Evolutionary conservation across 768 basidiomycete species (phyloP), one percentile per base, ranked within the genome.

Genomic region (Daedaleopsis nitida): DNA sequence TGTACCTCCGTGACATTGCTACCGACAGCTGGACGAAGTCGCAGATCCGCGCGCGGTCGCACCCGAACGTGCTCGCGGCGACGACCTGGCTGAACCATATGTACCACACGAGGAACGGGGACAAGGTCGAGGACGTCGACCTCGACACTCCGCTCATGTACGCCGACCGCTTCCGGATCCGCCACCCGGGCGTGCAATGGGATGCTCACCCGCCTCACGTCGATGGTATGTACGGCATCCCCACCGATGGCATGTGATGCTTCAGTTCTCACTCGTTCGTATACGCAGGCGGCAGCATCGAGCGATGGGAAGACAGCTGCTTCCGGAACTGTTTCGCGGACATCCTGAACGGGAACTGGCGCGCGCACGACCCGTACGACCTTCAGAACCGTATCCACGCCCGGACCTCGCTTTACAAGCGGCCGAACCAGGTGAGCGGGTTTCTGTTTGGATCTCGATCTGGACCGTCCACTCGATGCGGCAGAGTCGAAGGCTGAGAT

Each of bases 111-210:
- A 77, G 78, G 48, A 70, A 75, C 1, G 76, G 71, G 13, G 69
- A 68, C 32, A 69, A 67, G 19, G 68, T 74, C 21, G 80, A 84
- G 19, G 82, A 82, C 12, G 84, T 91, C 16, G 85, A 89, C 64
- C 76, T 89, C 35, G 75, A 79, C 8, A 78, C 82, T 4, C 86
- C 89, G 17, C 73, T 92, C 60, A 81, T 77, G 14, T 92, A 93
- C 63, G 88, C 87, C 0, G 89, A 92, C 70, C 78, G 88, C 37
- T 86, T 90, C 72, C 83, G 88, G 37, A 91, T 92, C 62, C 79
- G 91, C 55, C 84, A 85, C 60, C 86, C 89, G 1, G 88, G 88
- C 17, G 73, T 74, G 24, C 65, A 73, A 50, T 92, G 89, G 86
- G 68, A 74, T 45, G 64, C 72, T 3, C 83, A 86, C 59, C 80